A percentile compares a stretch with the other conserved stretches of the same genome.
Evolutionary conservation across 2,329 filamentous ascomycete species (phyloP).

Genomic region (Bipolaris victoriae): DNA sequence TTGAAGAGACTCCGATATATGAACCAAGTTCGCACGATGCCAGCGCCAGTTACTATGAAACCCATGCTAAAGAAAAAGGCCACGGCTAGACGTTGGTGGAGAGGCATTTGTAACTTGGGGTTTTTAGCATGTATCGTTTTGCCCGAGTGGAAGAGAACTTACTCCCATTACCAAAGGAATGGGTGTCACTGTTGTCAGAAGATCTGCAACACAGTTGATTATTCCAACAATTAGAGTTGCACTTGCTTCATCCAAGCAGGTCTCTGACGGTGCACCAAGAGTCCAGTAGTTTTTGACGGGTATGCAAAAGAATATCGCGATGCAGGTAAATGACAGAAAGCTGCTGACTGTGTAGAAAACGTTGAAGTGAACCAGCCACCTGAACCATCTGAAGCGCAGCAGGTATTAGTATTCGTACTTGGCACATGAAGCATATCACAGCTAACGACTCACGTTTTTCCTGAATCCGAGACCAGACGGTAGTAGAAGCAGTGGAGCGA

Average conservation of each 20-base stretch:
- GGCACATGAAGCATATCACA: too few relatives aligned
- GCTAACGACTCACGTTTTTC: slow-evolving; percentile 18
- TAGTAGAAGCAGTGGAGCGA: slow-evolving; percentile 57
- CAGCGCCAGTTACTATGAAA: slow-evolving; percentile 52
- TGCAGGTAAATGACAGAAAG: slow-evolving; percentile 47
- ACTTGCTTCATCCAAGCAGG: slow-evolving; percentile 52
- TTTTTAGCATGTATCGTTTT: not conserved
- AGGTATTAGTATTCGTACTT: not conserved
- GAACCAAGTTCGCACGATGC: slow-evolving; percentile 53
- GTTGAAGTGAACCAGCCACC: slow-evolving; percentile 49
- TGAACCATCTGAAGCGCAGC: slow-evolving; percentile 39
- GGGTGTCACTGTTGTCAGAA: slow-evolving; percentile 52
- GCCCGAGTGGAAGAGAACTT: slow-evolving; percentile 1
- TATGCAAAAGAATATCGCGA: slow-evolving; percentile 50
- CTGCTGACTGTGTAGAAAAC: slow-evolving; percentile 48
- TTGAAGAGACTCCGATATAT: slow-evolving; percentile 51
- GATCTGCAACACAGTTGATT: slow-evolving; percentile 53
- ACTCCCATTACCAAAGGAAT: slow-evolving; percentile 52
- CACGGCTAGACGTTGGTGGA: slow-evolving; percentile 49
- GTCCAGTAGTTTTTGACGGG: slow-evolving; percentile 54
- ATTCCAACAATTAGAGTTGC: slow-evolving; percentile 50
- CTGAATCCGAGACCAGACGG: slow-evolving; percentile 52
- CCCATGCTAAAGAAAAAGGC: slow-evolving; percentile 51
- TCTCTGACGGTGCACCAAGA: slow-evolving; percentile 37
- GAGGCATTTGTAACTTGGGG: slow-evolving; percentile 49